Evolutionary conservation across 2,329 filamentous ascomycete species (phyloP).

Genomic region (Stagonosporopsis chrysanthemi): DNA sequence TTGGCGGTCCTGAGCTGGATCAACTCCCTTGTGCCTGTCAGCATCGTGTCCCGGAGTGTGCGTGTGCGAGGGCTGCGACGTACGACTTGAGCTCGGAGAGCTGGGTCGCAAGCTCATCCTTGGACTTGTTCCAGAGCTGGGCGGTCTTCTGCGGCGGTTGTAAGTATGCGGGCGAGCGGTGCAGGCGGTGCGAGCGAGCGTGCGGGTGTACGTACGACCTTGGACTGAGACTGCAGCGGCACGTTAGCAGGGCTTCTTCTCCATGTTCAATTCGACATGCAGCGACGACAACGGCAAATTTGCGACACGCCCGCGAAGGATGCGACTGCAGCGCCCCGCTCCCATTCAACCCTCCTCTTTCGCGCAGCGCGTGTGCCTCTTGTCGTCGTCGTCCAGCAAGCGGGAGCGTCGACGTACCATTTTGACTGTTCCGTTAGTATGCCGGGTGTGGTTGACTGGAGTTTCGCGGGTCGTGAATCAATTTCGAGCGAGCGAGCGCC

Average conservation of each 20-base stretch:
- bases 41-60: constrained; percentile 26
- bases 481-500: constrained; percentile 33
- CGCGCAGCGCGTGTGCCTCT: constrained; percentile 24
- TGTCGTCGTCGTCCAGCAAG: constrained; percentile 15
- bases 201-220: constrained; percentile 63
- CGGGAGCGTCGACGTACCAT: constrained; percentile 46
- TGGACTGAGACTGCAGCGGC: constrained; percentile 42
- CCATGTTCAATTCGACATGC: constrained; percentile 7
- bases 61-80: constrained; percentile 26
- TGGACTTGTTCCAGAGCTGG: constrained; percentile 98
- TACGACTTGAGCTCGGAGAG: constrained; percentile 50
- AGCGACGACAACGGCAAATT: constrained; percentile 22
- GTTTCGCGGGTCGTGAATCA: constrained; percentile 49
- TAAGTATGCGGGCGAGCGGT: constrained; percentile 47
- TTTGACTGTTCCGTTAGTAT: constrained; percentile 48
- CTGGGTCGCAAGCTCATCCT: constrained; percentile 92
- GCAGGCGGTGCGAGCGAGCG: constrained; percentile 22
- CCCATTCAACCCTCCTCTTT: constrained; percentile 11
- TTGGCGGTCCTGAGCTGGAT: constrained; percentile 98
- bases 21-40: constrained; percentile 69
- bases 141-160: constrained; percentile 71
- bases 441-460: constrained; percentile 45
- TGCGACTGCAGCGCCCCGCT: constrained; percentile 27
- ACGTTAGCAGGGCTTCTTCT: constrained; percentile 18
- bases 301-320: constrained; percentile 30